Evolutionary conservation across 106 monocot genomes (phyloP).

Genomic region (Gastrodia elata): DNA sequence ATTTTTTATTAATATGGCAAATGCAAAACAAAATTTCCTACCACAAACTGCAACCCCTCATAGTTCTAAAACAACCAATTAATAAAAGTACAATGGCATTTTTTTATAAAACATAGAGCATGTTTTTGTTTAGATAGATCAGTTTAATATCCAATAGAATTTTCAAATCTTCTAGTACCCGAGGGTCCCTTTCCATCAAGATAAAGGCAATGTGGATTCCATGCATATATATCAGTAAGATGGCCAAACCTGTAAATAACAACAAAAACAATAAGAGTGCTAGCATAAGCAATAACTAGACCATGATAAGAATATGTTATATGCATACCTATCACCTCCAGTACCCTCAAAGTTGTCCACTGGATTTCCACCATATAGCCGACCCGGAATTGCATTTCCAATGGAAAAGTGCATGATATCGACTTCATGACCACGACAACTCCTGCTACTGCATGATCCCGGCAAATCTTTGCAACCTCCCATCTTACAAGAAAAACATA

Average conservation of each 20-base stretch:
- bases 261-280: background rate
- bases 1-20: background rate
- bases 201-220: constrained; percentile 88
- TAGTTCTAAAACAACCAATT: background rate
- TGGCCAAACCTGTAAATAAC: constrained; percentile 61
- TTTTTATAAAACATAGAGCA: background rate
- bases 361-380: constrained; percentile 82
- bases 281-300: background rate
- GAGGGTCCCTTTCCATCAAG: constrained; percentile 72
- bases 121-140: background rate
- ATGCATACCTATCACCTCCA: constrained; percentile 68
- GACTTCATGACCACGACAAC: constrained; percentile 85
- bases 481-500: constrained; percentile 53
- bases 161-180: constrained; percentile 35
- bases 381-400: constrained; percentile 96
- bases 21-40: background rate
- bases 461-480: constrained; percentile 73
- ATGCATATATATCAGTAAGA: constrained; percentile 87
- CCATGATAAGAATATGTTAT: background rate
- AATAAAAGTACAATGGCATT: background rate
- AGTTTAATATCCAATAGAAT: background rate
- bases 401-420: constrained; percentile 98
- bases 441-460: constrained; percentile 61
- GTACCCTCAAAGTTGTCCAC: constrained; percentile 52
- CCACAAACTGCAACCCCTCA: background rate